Percentiles rank a stretch among this genome's conserved stretches.
phyloP scores from a whole-genome alignment of 768 basidiomycete genomes.

The Clitopilus hobsonii region DNA sequence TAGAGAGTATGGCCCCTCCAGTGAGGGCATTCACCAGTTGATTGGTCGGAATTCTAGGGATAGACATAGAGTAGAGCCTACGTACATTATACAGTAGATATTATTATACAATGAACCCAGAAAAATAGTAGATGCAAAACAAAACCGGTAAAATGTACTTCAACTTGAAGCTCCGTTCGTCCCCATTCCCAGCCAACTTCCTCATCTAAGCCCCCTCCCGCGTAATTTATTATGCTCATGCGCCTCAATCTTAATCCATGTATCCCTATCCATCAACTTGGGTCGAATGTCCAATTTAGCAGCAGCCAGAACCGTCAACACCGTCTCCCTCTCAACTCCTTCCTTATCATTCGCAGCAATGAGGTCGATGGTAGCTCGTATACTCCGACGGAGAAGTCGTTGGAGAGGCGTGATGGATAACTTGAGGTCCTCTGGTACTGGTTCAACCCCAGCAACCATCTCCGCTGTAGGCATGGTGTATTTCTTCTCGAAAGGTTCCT shows the following conservation, averaged over 20 bases:
- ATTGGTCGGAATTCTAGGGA: no score
- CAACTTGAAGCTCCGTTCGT: neutral
- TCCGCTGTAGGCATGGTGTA: slow-evolving; percentile 9
- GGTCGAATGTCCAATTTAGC: slow-evolving; percentile 3
- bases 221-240: no score
- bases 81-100: no score
- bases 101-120: no score
- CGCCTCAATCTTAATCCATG: no score
- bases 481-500: neutral
- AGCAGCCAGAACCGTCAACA: neutral
- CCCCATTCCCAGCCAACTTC: neutral
- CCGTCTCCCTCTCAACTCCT: neutral
- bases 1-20: no score
- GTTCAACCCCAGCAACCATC: slow-evolving; percentile 12
- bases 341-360: neutral
- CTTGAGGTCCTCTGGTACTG: slow-evolving; percentile 2
- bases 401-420: slow-evolving; percentile 8
- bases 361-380: slow-evolving; percentile 6
- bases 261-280: neutral
- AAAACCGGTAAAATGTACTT: neutral
- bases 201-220: no score
- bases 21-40: no score
- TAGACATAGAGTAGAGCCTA: no score
- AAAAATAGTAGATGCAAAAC: neutral
- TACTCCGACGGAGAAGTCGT: slow-evolving; percentile 8